Conservation (phyloP, 768 basidiomycete species). For the Phlegmacium glaucopus region DNA sequence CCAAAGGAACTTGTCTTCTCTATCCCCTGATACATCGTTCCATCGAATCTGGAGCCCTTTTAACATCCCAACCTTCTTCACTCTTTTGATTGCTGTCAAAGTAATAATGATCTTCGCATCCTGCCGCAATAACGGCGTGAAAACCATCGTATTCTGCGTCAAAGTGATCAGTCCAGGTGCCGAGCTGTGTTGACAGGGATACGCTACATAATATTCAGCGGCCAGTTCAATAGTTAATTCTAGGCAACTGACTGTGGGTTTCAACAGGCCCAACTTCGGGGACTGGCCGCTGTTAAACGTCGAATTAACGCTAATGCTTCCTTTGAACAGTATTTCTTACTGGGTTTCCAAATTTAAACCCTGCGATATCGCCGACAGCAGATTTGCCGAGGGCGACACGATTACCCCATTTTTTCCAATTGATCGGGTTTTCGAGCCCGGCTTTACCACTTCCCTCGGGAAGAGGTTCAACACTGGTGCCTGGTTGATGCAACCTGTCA, state of each 20-base stretch:
- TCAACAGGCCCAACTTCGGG: slow-evolving; percentile 22
- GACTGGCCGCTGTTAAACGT: slow-evolving; percentile 12
- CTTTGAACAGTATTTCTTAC: slow-evolving; percentile 23
- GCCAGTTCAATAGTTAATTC: background rate
- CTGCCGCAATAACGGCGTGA: slow-evolving; percentile 49
- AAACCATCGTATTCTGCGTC: slow-evolving; percentile 44
- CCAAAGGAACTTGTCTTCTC: slow-evolving; percentile 56
- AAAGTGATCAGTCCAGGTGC: slow-evolving; percentile 59
- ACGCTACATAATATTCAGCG: slow-evolving; percentile 37
- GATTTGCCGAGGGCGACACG: slow-evolving; percentile 44
- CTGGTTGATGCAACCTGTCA: slow-evolving; percentile 8
- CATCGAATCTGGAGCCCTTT: slow-evolving; percentile 52
- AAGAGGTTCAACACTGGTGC: slow-evolving; percentile 3
- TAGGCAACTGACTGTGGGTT: slow-evolving; percentile 29
- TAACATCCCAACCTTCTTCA: slow-evolving; percentile 54
- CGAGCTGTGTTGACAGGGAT: slow-evolving; percentile 54
- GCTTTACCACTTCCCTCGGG: background rate
- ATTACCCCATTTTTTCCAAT: slow-evolving; percentile 59
- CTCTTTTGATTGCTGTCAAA: slow-evolving; percentile 43
- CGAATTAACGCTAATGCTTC: background rate
- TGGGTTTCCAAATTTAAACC: slow-evolving; percentile 30
- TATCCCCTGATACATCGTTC: slow-evolving; percentile 25
- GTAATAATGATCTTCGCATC: slow-evolving; percentile 44
- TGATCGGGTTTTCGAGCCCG: slow-evolving; percentile 15
- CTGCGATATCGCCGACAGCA: slow-evolving; percentile 38